Evolutionary conservation across 23 red algal genomes (phyloP).

Genomic region (Agarophyton chilense): DNA sequence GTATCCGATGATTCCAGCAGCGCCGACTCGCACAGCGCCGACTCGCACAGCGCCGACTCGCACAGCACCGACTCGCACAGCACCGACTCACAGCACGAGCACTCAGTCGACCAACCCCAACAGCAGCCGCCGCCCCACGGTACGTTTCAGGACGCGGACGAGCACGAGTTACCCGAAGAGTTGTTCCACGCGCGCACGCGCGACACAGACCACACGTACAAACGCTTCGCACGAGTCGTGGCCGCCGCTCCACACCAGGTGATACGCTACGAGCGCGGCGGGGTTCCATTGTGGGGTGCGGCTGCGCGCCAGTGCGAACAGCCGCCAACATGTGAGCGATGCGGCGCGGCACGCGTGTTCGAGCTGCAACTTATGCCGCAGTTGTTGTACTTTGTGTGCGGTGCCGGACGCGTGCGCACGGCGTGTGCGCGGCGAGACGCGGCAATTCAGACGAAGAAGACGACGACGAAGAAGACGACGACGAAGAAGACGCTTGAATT

Average conservation of each 20-base stretch:
- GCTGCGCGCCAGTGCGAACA: background rate
- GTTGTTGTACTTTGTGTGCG: conserved; percentile 56
- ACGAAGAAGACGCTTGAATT: too few relatives aligned
- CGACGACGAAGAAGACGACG: too few relatives aligned
- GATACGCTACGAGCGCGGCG: conserved; percentile 46
- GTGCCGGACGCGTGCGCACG: too few relatives aligned
- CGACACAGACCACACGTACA: too few relatives aligned
- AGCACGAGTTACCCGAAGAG: conserved; percentile 47
- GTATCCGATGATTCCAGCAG: too few relatives aligned
- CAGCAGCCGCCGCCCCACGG: too few relatives aligned
- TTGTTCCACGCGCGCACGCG: conserved; percentile 24
- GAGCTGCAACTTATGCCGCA: conserved; percentile 91
- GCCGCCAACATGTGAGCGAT: conserved; percentile 41
- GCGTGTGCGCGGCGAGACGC: too few relatives aligned
- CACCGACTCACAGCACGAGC: too few relatives aligned
- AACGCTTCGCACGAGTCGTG: conserved; percentile 27
- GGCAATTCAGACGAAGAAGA: too few relatives aligned
- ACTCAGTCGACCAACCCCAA: too few relatives aligned
- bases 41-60: conserved; percentile 11
- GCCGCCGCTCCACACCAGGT: conserved; percentile 18
- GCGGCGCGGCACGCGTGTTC: conserved; percentile 66
- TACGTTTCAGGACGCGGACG: conserved; percentile 72
- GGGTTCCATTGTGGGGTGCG: conserved; percentile 4
- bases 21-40: background rate
- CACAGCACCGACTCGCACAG: conserved; percentile 10